Conservation (phyloP, 2,329 filamentous ascomycete species). For the Rhinocladiella similis region DNA sequence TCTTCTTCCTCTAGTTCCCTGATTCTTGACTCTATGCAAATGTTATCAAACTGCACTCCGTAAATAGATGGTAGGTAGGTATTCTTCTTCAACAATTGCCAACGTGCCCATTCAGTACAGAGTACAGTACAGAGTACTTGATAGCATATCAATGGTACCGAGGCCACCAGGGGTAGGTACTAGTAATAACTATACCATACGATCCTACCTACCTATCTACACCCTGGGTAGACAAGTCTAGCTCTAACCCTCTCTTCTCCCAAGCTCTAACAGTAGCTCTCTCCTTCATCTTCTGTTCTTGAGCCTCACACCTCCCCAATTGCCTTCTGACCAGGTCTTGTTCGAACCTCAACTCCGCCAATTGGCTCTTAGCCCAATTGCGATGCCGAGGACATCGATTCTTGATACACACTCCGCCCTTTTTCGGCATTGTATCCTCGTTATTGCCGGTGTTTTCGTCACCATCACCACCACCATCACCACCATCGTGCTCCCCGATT, state of each 20-base stretch:
- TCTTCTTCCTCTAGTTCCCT: too few species aligned
- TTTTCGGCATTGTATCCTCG: conserved; percentile 36
- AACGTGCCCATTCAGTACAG: too few species aligned
- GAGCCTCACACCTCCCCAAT: conserved; percentile 16
- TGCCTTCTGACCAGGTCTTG: conserved; percentile 26
- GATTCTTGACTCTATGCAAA: too few species aligned
- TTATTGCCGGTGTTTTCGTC: conserved; percentile 31
- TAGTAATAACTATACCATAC: too few species aligned
- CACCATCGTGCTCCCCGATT: conserved; percentile 30
- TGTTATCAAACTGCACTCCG: too few species aligned
- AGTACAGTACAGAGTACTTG: too few species aligned
- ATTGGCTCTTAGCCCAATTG: conserved; percentile 49
- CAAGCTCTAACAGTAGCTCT: conserved; percentile 25
- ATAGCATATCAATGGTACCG: too few species aligned
- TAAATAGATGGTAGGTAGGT: too few species aligned
- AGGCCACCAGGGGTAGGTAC: too few species aligned
- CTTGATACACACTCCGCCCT: conserved; percentile 46
- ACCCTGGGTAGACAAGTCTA: too few species aligned
- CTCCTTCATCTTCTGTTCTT: conserved; percentile 22
- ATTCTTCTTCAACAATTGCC: too few species aligned
- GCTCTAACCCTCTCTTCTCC: conserved; percentile 26
- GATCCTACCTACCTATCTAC: too few species aligned
- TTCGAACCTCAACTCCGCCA: conserved; percentile 28
- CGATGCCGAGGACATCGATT: conserved; percentile 51
- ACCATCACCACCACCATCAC: conserved; percentile 33